A percentile compares a stretch with the other conserved stretches of the same genome.
Conservation (phyloP, 1,284 basidiomycete genomes). For the Tilletia setariae region DNA sequence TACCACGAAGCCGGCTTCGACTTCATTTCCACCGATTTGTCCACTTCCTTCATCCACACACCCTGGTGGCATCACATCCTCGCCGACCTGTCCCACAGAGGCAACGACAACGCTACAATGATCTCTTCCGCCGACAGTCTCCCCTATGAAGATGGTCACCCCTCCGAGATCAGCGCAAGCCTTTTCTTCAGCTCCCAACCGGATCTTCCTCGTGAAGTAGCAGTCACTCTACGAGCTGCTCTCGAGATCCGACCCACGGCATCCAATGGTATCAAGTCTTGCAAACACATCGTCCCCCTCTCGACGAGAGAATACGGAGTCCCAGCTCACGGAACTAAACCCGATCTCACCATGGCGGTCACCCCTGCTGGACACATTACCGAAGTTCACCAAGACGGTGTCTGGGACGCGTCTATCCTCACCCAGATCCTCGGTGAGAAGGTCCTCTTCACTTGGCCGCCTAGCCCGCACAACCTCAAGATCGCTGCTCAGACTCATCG, state of each 20-base stretch:
- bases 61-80: background rate
- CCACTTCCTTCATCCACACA: background rate
- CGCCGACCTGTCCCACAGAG: background rate
- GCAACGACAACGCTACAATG: background rate
- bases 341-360: background rate
- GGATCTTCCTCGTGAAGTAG: background rate
- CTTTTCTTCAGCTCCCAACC: background rate
- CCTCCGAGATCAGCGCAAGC: background rate
- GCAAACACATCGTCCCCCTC: background rate
- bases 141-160: background rate
- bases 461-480: background rate
- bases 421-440: conserved; percentile 3
- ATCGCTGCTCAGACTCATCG: background rate
- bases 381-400: background rate
- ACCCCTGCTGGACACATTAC: background rate
- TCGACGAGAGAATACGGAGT: background rate
- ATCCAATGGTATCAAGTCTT: background rate
- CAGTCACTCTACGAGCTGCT: background rate
- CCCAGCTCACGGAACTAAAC: background rate
- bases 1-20: background rate
- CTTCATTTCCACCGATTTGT: background rate
- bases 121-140: background rate
- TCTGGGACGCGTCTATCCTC: background rate
- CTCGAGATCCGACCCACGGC: background rate
- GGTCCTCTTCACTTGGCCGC: conserved; percentile 1